Evolutionary conservation across 2,329 filamentous ascomycete genomes (phyloP), one percentile per base, ranked within the genome.

Genomic region (Ophiocordyceps camponoti-saundersi): DNA sequence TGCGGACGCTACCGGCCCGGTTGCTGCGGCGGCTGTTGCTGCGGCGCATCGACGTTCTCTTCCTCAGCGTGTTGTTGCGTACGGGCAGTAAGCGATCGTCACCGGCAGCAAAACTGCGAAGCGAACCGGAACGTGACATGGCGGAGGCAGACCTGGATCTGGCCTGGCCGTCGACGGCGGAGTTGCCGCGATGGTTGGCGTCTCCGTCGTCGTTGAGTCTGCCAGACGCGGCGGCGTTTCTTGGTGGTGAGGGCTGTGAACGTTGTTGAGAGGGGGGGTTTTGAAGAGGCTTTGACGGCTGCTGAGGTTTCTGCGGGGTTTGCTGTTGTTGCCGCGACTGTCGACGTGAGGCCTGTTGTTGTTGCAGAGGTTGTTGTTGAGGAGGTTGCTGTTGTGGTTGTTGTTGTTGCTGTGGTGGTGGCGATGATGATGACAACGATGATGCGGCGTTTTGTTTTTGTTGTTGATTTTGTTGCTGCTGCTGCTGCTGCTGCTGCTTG

Each of bases 1-100:
- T 93, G 55, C 80, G 79, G 46, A 95, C 86, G 60, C 88, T 94
- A 47, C 88, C 89, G 26, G 89, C 86, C 58, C 80, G 82, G 65
- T 85, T 77, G 62, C 86, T 94, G 55, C 80, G 77, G 47, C 83
- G 80, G 63, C 89, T 95, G 52, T 79, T 73, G 59, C 80, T 88
- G 55, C 83, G 77, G 53, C 81, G 81, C 49, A 95, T 60, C 11
- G 88, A 94, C 22, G 70, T 70, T 65, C 87, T 92, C 72, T 96
- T 96, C 70, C 86, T 92, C 55, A 96, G 71, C 0, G 89, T 95
- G 49, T 86, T 85, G 44, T 66, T 65, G 41, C 73, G 64, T 45
- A 66, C 64, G 26, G 73, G 62, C 40, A 65, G 59, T 44, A 62
- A 60, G 39, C 61, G 56, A 44, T 57, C 64, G 48, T 73, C 65